Evolutionary conservation across 78 protist genomes (phyloP).

Genomic region (Monocercomonoides exilis): DNA sequence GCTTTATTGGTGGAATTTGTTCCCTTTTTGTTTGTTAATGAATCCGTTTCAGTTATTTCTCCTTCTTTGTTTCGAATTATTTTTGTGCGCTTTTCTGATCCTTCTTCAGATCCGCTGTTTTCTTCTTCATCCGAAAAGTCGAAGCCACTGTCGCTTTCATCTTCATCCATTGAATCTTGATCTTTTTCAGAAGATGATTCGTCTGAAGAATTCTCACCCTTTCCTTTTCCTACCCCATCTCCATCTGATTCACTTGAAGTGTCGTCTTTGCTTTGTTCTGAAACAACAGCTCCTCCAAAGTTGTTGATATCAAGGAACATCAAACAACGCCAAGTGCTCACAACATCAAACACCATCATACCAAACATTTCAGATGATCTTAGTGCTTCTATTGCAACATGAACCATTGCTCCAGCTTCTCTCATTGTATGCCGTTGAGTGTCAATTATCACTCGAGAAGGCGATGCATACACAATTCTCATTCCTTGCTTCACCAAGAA

Average conservation of each 20-base stretch:
- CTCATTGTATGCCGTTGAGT: neutral
- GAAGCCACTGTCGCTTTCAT: neutral
- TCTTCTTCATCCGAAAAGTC: neutral
- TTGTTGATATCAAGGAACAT: neutral
- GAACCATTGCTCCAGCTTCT: neutral
- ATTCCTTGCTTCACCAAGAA: constrained; percentile 56
- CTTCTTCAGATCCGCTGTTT: neutral
- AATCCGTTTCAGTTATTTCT: no score
- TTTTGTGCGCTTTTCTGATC: no score
- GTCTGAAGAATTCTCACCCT: neutral
- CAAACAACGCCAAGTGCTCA: neutral
- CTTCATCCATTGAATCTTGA: neutral
- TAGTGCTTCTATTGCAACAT: neutral
- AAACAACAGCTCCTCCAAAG: neutral
- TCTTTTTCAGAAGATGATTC: neutral
- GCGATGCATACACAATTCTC: constrained; percentile 53
- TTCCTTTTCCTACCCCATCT: neutral
- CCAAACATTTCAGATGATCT: neutral
- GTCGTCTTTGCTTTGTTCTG: neutral
- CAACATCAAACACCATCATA: neutral
- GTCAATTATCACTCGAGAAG: constrained; percentile 21
- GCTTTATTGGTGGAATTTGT: no score
- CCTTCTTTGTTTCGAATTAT: no score
- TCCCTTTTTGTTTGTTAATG: no score
- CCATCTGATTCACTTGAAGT: neutral